Conservation (phyloP, 306 rosid genomes). For the Dalbergia cultrata region DNA sequence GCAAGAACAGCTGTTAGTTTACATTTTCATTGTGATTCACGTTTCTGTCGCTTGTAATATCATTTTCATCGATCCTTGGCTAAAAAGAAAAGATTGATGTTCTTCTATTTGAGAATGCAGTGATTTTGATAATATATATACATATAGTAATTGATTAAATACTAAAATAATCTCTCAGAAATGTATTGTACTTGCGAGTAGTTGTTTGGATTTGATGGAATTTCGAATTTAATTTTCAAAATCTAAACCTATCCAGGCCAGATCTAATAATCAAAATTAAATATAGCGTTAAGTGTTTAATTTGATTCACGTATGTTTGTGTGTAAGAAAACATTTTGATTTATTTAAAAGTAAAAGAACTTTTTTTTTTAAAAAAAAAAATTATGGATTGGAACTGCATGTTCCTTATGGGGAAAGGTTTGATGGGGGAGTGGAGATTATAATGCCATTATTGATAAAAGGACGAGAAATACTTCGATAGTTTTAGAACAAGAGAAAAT, state of each 20-base stretch:
- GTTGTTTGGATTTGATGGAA: no score
- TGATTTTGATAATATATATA: background rate
- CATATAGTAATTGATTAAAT: no score
- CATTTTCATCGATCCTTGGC: no score
- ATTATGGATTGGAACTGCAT: background rate
- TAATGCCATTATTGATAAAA: slow-evolving; percentile 9
- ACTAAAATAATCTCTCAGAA: no score
- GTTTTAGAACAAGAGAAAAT: no score
- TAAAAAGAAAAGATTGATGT: background rate
- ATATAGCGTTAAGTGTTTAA: background rate
- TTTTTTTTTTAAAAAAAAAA: no score
- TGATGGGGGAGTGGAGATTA: background rate
- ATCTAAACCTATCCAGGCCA: no score
- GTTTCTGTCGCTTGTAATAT: background rate
- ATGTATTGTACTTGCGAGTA: no score
- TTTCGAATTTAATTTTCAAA: no score
- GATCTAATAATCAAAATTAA: background rate
- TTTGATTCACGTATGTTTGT: background rate
- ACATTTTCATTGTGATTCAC: slow-evolving; percentile 21
- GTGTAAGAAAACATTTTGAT: background rate
- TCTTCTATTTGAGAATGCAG: background rate
- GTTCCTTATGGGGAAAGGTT: background rate
- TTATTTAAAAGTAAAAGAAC: no score
- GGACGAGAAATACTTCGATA: no score
- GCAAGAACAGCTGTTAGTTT: background rate